A percentile compares a stretch with the other conserved stretches of the same genome.
phyloP scores from a whole-genome alignment of 129 eudicot species.

The Smallanthus sonchifolius region DNA sequence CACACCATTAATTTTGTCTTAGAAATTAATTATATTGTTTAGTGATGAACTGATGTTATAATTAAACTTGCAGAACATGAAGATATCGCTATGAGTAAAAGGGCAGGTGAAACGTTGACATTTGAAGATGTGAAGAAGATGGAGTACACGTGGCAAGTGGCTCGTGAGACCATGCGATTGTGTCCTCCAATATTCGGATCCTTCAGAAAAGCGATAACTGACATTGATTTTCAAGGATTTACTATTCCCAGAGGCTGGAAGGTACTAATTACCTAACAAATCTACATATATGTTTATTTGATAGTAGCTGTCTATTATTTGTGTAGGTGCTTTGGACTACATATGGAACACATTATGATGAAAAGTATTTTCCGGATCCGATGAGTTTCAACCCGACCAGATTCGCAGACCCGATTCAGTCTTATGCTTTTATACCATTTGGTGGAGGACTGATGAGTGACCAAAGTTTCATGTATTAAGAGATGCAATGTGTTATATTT shows the following conservation, averaged over 20 bases:
- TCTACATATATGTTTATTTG: not conserved
- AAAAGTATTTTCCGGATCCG: slow-evolving; percentile 32
- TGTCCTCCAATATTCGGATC: slow-evolving; percentile 83
- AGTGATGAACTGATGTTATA: not conserved
- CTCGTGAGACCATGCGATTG: slow-evolving; percentile 72
- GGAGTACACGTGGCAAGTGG: slow-evolving; percentile 40
- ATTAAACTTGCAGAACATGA: slow-evolving; percentile 47
- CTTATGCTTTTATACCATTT: slow-evolving; percentile 35
- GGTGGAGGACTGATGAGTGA: slow-evolving; percentile 32
- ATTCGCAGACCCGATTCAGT: slow-evolving; percentile 26
- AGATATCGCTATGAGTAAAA: slow-evolving; percentile 46
- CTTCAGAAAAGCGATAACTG: slow-evolving; percentile 60
- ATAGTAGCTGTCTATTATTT: not conserved
- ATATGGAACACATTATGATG: slow-evolving; percentile 36
- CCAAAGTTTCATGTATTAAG: too few relatives aligned
- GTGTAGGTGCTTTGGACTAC: slow-evolving; percentile 34
- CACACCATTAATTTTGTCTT: not conserved
- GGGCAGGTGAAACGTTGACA: slow-evolving; percentile 2
- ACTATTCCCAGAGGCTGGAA: slow-evolving; percentile 37
- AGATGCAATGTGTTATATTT: too few relatives aligned
- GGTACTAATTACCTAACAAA: not conserved
- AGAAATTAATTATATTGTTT: not conserved
- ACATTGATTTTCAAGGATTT: slow-evolving; percentile 38
- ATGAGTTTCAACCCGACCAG: slow-evolving; percentile 27
- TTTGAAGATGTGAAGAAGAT: slow-evolving; percentile 25